These are phyloP conservation scores for Euphorbia peplus DNA, from an alignment of 345 rosid genomes.

Conservation along the genomic window DNA sequence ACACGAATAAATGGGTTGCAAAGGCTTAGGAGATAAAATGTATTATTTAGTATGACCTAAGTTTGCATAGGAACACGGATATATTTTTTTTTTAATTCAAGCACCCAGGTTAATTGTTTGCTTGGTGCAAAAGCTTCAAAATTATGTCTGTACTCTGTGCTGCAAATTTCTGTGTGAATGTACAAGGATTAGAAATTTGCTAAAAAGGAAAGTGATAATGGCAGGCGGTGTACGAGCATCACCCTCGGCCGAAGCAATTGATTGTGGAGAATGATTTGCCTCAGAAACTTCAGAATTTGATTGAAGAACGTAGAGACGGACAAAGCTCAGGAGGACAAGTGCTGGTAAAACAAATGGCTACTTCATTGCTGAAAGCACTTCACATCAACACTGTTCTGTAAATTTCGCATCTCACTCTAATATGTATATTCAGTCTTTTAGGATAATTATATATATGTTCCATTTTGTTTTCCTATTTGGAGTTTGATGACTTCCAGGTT, in stretches of 20 bases:
- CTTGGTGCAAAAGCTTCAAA: too few relatives aligned
- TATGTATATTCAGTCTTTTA: slow-evolving; percentile 22
- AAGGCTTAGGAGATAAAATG: too few relatives aligned
- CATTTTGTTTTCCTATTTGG: background rate
- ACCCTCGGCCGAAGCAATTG: slow-evolving; percentile 93
- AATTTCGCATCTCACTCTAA: slow-evolving; percentile 16
- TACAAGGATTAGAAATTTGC: background rate
- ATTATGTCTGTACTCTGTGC: too few relatives aligned
- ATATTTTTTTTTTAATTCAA: too few relatives aligned
- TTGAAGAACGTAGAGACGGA: slow-evolving; percentile 95
- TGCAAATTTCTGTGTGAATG: background rate
- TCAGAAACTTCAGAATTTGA: slow-evolving; percentile 72
- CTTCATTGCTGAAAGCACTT: slow-evolving; percentile 90
- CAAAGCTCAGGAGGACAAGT: slow-evolving; percentile 97
- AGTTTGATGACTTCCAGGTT: too few relatives aligned
- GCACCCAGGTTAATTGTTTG: too few relatives aligned
- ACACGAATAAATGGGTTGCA: too few relatives aligned
- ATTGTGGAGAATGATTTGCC: slow-evolving; percentile 95
- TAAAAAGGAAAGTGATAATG: slow-evolving; percentile 1
- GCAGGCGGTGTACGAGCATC: slow-evolving; percentile 98
- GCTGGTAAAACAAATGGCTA: slow-evolving; percentile 95
- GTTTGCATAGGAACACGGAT: too few relatives aligned
- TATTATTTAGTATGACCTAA: too few relatives aligned
- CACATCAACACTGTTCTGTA: slow-evolving; percentile 87
- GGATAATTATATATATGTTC: slow-evolving; percentile 12